These are phyloP conservation scores for Wallacemonas sp. DNA, from an alignment of 208 protist species.

Conservation along the genomic window DNA sequence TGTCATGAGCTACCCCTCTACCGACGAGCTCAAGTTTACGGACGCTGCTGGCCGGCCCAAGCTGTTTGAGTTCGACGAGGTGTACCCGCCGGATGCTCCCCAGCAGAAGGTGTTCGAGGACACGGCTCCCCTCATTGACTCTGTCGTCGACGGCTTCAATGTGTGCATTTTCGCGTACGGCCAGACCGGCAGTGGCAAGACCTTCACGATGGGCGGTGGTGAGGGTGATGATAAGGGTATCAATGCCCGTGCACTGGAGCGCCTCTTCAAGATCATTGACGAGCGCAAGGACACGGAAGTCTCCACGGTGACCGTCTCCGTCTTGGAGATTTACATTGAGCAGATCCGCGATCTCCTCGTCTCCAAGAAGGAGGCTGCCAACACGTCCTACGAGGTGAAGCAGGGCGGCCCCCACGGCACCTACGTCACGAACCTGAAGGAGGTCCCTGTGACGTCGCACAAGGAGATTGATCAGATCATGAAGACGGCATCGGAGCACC, in stretches of 20 bases:
- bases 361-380: constrained; percentile 53
- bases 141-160: constrained; percentile 94
- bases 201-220: constrained; percentile 88
- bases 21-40: constrained; percentile 82
- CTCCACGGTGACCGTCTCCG: constrained; percentile 79
- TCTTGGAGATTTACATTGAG: constrained; percentile 93
- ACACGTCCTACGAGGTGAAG: constrained; percentile 82
- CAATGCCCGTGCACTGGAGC: constrained; percentile 87
- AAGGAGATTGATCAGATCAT: constrained; percentile 86
- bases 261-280: constrained; percentile 89
- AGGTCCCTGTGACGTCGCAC: constrained; percentile 65
- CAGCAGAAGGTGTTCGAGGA: constrained; percentile 92
- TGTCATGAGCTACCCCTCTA: constrained; percentile 77
- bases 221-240: constrained; percentile 81
- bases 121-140: constrained; percentile 92
- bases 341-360: constrained; percentile 88
- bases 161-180: constrained; percentile 95
- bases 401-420: constrained; percentile 88
- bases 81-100: constrained; percentile 75
- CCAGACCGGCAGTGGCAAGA: constrained; percentile 93
- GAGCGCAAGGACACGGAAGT: constrained; percentile 86
- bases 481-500: constrained; percentile 65
- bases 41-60: constrained; percentile 79
- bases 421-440: constrained; percentile 90
- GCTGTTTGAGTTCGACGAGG: constrained; percentile 92